Percentiles rank a stretch among this genome's conserved stretches.
These are phyloP conservation scores for Thelonectria blattea DNA, from an alignment of 2,329 filamentous ascomycete species.

Conservation along the genomic window DNA sequence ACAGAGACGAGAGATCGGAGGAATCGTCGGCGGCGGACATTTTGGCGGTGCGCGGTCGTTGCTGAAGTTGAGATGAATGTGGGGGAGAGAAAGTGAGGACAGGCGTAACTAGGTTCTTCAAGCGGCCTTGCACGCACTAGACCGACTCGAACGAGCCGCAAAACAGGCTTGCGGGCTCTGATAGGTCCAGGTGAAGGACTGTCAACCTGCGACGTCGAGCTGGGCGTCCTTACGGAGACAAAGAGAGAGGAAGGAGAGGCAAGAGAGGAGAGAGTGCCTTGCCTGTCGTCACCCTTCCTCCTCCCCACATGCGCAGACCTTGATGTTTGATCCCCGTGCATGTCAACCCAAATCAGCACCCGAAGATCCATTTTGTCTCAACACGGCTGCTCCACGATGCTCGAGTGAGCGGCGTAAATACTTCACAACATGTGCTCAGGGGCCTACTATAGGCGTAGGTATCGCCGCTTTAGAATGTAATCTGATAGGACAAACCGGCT, in stretches of 20 bases:
- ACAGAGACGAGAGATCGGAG: conserved; percentile 67
- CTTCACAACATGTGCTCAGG: conserved; percentile 9
- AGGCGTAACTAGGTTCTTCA: conserved; percentile 39
- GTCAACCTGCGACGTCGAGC: conserved; percentile 26
- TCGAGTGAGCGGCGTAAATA: conserved; percentile 5
- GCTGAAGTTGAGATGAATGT: conserved; percentile 41
- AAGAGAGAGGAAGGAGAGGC: no score
- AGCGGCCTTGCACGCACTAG: conserved; percentile 42
- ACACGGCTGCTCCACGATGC: conserved; percentile 8
- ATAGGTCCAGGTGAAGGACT: conserved; percentile 40
- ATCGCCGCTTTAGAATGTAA: conserved; percentile 7
- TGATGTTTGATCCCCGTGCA: conserved; percentile 12
- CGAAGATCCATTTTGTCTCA: conserved; percentile 9
- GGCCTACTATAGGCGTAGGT: conserved; percentile 6
- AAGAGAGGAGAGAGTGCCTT: conserved; percentile 2
- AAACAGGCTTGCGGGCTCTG: conserved; percentile 39
- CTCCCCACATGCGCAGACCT: conserved; percentile 18
- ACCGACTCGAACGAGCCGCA: conserved; percentile 39
- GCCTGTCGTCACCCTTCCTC: conserved; percentile 12
- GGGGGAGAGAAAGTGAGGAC: conserved; percentile 42
- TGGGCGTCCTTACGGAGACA: conserved; percentile 3
- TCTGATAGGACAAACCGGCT: not conserved
- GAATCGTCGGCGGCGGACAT: conserved; percentile 68
- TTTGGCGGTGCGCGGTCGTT: conserved; percentile 40
- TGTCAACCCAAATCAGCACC: conserved; percentile 20